Percentiles rank a stretch among this genome's conserved stretches.
These are phyloP conservation scores for Mucor mucedo DNA, from an alignment of 371 early-diverging fungal genomes.

Conservation along the genomic window DNA sequence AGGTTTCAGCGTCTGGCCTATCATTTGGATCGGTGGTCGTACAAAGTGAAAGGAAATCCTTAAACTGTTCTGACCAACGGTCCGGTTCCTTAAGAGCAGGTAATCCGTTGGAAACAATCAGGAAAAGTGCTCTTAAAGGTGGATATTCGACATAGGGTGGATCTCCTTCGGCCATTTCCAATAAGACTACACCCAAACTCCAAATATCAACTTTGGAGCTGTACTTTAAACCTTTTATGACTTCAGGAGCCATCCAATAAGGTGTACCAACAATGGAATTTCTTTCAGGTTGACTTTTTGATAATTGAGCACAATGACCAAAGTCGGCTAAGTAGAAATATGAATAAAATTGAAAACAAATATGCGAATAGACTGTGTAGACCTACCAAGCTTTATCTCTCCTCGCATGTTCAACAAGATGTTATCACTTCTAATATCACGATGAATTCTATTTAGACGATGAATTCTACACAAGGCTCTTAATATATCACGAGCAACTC, in stretches of 20 bases:
- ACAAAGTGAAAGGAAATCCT: constrained; percentile 58
- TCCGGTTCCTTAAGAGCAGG: constrained; percentile 61
- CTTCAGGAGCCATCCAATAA: constrained; percentile 99
- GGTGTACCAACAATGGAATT: constrained; percentile 78
- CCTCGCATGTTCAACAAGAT: constrained; percentile 74
- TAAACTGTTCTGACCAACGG: constrained; percentile 55
- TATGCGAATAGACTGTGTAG: too few species aligned
- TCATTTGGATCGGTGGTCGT: constrained; percentile 50
- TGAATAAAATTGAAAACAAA: not conserved
- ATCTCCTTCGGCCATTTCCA: constrained; percentile 85
- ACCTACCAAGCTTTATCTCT: constrained; percentile 69
- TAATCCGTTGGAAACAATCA: constrained; percentile 68
- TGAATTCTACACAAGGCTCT: constrained; percentile 92
- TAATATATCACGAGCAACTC: constrained; percentile 79
- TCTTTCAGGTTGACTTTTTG: constrained; percentile 63
- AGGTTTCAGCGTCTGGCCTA: constrained; percentile 50
- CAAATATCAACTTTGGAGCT: constrained; percentile 87
- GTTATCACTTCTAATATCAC: constrained; percentile 92
- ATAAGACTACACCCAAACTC: constrained; percentile 83
- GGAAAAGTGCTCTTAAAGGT: constrained; percentile 66
- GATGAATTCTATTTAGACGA: constrained; percentile 88
- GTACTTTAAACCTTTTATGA: constrained; percentile 79
- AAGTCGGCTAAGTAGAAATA: constrained; percentile 62
- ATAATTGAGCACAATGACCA: constrained; percentile 72
- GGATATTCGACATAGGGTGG: constrained; percentile 77